phyloP scores from a whole-genome alignment of 2,329 filamentous ascomycete genomes.

The Epichloe sp. region DNA sequence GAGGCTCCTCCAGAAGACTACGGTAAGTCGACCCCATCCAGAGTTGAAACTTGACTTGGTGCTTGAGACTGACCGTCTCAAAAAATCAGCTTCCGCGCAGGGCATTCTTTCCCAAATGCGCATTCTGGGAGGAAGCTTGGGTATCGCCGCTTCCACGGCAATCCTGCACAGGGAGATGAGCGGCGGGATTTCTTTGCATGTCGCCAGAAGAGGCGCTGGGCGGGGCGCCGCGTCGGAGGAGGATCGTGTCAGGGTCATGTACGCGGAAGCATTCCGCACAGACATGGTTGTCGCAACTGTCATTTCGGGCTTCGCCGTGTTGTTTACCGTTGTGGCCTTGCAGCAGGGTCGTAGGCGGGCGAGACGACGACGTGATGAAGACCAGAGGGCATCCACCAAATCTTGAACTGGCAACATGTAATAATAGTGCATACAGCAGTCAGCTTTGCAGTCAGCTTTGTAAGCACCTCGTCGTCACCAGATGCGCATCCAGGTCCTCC shows the following conservation, averaged over 20 bases:
- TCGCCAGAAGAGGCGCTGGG: slow-evolving; percentile 12
- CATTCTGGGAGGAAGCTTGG: slow-evolving; percentile 40
- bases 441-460: too few species aligned
- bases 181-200: neutral
- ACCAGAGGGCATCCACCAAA: neutral
- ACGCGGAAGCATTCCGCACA: slow-evolving; percentile 29
- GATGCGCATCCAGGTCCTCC: too few species aligned
- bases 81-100: slow-evolving; percentile 32
- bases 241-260: slow-evolving; percentile 19
- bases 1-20: slow-evolving; percentile 32
- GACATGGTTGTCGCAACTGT: slow-evolving; percentile 34
- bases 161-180: slow-evolving; percentile 23
- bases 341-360: neutral
- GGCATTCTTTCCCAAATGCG: slow-evolving; percentile 38
- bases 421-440: too few species aligned
- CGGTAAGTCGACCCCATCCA: slow-evolving; percentile 20
- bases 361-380: neutral
- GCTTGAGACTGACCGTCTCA: neutral
- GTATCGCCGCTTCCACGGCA: slow-evolving; percentile 38
- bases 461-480: too few species aligned
- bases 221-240: slow-evolving; percentile 14
- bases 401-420: neutral
- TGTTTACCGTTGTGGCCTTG: slow-evolving; percentile 20
- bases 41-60: too few species aligned
- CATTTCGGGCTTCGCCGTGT: slow-evolving; percentile 25